These are phyloP conservation scores for Cyberlindnera sargentensis DNA, from an alignment of 805 yeast species.

Conservation along the genomic window DNA sequence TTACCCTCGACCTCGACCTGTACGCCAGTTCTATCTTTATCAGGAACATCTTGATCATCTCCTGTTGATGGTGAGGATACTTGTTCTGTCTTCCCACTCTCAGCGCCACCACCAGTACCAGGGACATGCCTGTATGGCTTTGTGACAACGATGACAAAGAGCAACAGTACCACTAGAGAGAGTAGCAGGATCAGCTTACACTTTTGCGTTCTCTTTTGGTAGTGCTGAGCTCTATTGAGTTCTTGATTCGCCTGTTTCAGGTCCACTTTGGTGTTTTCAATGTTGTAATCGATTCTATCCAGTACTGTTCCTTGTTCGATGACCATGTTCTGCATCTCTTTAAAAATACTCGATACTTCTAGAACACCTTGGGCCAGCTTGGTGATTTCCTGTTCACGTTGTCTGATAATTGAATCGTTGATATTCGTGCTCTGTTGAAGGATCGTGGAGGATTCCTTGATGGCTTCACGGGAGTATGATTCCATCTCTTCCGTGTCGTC, in stretches of 20 bases:
- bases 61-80: background rate
- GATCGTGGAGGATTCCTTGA: slow-evolving; percentile 39
- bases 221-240: slow-evolving; percentile 63
- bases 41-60: slow-evolving; percentile 5
- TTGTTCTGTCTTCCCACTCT: slow-evolving; percentile 16
- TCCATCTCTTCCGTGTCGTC: slow-evolving; percentile 37
- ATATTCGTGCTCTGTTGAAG: slow-evolving; percentile 27
- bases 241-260: slow-evolving; percentile 74
- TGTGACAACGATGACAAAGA: slow-evolving; percentile 62
- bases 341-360: slow-evolving; percentile 88
- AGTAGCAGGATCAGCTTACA: slow-evolving; percentile 80
- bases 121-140: slow-evolving; percentile 39
- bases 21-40: slow-evolving; percentile 8
- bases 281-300: slow-evolving; percentile 89
- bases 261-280: slow-evolving; percentile 71
- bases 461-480: slow-evolving; percentile 45
- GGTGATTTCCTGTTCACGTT: slow-evolving; percentile 84
- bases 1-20: background rate
- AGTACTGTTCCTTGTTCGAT: slow-evolving; percentile 93
- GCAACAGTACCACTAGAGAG: slow-evolving; percentile 60
- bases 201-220: slow-evolving; percentile 85
- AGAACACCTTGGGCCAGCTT: slow-evolving; percentile 90
- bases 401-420: slow-evolving; percentile 42
- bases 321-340: slow-evolving; percentile 85
- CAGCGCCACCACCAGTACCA: slow-evolving; percentile 9